A percentile compares a stretch with the other conserved stretches of the same genome.
phyloP scores from a whole-genome alignment of 2,329 filamentous ascomycete genomes.

The Colletotrichum limetticola region DNA sequence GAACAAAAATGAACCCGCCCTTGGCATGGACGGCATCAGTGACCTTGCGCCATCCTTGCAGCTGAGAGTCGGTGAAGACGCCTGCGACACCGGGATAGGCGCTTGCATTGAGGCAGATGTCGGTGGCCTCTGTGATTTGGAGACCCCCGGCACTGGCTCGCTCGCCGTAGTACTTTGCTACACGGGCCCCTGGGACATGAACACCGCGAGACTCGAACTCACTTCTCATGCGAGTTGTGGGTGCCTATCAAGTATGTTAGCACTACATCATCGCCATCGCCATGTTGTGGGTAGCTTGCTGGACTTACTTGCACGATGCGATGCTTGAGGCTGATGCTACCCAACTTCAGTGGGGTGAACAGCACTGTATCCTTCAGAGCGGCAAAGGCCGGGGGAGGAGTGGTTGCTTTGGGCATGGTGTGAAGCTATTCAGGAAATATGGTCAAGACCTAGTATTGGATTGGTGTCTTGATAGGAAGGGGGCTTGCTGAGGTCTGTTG shows the following conservation, averaged over 20 bases:
- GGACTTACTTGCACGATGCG: constrained; percentile 47
- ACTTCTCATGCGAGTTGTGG: constrained; percentile 39
- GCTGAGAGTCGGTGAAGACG: constrained; percentile 43
- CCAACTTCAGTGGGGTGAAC: constrained; percentile 48
- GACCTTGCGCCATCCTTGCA: constrained; percentile 66
- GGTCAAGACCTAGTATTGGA: background rate
- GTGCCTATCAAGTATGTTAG: background rate
- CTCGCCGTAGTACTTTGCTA: constrained; percentile 44
- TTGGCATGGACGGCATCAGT: constrained; percentile 72
- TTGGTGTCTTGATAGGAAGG: background rate
- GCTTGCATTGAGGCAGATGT: constrained; percentile 42
- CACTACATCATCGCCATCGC: too few relatives aligned
- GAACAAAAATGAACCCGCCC: constrained; percentile 68
- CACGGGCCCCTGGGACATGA: constrained; percentile 42
- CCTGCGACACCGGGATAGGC: constrained; percentile 44
- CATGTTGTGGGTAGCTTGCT: too few relatives aligned
- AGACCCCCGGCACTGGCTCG: constrained; percentile 47
- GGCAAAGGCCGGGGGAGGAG: constrained; percentile 28
- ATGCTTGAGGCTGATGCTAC: constrained; percentile 46
- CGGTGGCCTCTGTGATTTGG: constrained; percentile 45
- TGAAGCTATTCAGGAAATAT: background rate
- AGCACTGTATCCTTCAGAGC: constrained; percentile 39
- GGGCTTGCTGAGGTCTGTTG: background rate
- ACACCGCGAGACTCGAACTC: constrained; percentile 46
- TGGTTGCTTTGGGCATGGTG: constrained; percentile 24